These are phyloP conservation scores for Cyphellophora europaea DNA, from an alignment of 2,329 filamentous ascomycete genomes.

Conservation along the genomic window DNA sequence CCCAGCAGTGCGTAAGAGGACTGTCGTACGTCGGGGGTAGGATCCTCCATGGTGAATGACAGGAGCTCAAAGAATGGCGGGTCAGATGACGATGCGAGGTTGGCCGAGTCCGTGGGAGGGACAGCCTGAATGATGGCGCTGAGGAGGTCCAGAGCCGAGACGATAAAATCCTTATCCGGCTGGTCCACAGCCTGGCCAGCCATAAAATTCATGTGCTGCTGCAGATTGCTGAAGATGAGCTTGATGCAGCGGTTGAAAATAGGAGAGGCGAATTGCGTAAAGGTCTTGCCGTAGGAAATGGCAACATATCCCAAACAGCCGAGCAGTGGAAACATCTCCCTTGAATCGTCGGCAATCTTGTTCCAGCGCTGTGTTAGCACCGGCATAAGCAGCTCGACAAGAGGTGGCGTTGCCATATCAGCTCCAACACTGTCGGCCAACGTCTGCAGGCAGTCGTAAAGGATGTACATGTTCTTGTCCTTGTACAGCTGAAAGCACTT, in stretches of 20 bases:
- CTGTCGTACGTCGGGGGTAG: conserved; percentile 84
- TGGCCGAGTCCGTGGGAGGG: conserved; percentile 60
- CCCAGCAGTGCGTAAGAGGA: conserved; percentile 92
- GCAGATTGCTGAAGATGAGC: conserved; percentile 85
- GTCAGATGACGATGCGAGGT: conserved; percentile 65
- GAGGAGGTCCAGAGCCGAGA: conserved; percentile 87
- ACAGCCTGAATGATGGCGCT: conserved; percentile 91
- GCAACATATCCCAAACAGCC: conserved; percentile 94
- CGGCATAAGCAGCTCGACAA: conserved; percentile 85
- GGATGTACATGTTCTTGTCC: conserved; percentile 96
- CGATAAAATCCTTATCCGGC: conserved; percentile 93
- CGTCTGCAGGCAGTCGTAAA: conserved; percentile 98
- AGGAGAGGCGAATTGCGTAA: conserved; percentile 73
- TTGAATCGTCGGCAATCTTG: conserved; percentile 75
- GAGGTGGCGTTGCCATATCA: conserved; percentile 66
- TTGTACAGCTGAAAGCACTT: conserved; percentile 92
- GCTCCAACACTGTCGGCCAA: conserved; percentile 84
- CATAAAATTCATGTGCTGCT: conserved; percentile 64
- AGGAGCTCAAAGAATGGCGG: conserved; percentile 85
- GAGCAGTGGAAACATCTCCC: conserved; percentile 89
- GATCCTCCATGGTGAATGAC: conserved; percentile 84
- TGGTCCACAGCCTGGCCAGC: conserved; percentile 61
- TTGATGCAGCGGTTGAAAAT: conserved; percentile 83
- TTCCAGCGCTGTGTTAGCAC: conserved; percentile 83
- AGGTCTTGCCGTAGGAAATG: conserved; percentile 70